Base-by-base conservation (phyloP, 2,329 filamentous ascomycete species). In the Ophiosphaerella herpotricha region DNA sequence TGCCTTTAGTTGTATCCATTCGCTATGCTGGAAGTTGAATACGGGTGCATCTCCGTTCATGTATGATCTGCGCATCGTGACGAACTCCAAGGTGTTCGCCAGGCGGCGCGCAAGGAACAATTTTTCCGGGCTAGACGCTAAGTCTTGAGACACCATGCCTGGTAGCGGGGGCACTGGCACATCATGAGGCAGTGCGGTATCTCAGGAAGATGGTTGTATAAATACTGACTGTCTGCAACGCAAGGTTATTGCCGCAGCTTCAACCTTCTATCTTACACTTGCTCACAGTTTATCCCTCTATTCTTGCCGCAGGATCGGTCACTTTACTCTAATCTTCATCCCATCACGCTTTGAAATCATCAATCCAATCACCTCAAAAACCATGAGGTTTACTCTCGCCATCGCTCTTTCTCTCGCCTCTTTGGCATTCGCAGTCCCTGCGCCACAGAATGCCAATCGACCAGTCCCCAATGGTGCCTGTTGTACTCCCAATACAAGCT, bases 321-420 rank as follows among this genome's bases (percentile, higher is more conserved):
- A 48, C 48, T 54, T 47, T 31, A 42, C 35, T 37, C 18, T 34
- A 39, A 51, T 46, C 23, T 37, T 46, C 23, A 33, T 21, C 18
- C 46, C 24, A 14, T 36, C 18, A 35, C 35, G 39, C 32, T 21
- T 32, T 7, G 39, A 24, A 38, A 24, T 23, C 35, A 41, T 21
- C 35, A 47, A 38, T 26, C 24, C 43, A 26, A 36, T 46, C 55
- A 54, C 21, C 12, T 33, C 39, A 41, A 29, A 37, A 46, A 46
- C n/a, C 5, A 70, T 67, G 66, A 54, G 64, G 52, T 58, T 63
- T 60, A 58, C 52, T 46, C 40, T 64, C 42, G 45, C 56, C 37
- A 23, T 55, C 41, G 26, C 61, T 24, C 46, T 66, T 41, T 55
- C 60, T 26, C 43, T 68, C 39, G 53, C 55, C 26, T 33, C 44